These are phyloP conservation scores for Diversispora epigaea DNA, from an alignment of 192 early-diverging fungal species.

Conservation along the genomic window DNA sequence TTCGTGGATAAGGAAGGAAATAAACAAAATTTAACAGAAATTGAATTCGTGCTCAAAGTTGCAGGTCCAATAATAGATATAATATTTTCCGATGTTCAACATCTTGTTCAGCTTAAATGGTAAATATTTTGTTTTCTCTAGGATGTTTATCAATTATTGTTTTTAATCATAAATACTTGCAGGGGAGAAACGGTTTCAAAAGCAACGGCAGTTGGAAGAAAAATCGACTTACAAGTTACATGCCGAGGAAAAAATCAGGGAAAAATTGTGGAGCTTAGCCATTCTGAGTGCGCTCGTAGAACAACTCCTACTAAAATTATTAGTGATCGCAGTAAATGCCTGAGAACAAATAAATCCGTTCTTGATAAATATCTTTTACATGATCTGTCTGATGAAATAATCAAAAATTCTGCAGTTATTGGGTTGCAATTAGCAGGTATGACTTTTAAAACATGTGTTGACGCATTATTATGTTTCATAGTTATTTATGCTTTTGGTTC, in stretches of 20 bases:
- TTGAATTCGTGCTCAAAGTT: constrained; percentile 16
- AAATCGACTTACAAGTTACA: constrained; percentile 24
- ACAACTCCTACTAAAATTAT: constrained; percentile 12
- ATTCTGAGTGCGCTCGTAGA: constrained; percentile 18
- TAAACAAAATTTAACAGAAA: neutral
- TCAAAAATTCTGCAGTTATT: constrained; percentile 26
- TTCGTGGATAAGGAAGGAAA: constrained; percentile 2
- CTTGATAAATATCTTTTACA: constrained; percentile 29
- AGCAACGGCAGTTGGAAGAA: neutral
- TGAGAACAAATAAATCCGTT: too few relatives aligned
- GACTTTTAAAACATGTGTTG: too few relatives aligned
- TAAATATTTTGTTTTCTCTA: neutral
- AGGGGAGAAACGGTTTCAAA: constrained; percentile 16
- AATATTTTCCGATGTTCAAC: constrained; percentile 12
- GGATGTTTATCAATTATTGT: neutral
- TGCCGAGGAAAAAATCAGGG: neutral
- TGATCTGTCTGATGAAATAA: constrained; percentile 24
- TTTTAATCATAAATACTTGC: neutral
- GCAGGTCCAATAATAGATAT: neutral
- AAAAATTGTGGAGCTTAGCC: constrained; percentile 30
- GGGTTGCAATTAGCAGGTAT: too few relatives aligned
- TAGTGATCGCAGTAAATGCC: constrained; percentile 24
- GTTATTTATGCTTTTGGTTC: too few relatives aligned
- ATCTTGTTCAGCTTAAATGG: constrained; percentile 9
- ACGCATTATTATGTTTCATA: too few relatives aligned